phyloP scores from a whole-genome alignment of 768 basidiomycete species.

The Phylloporus sp. region DNA sequence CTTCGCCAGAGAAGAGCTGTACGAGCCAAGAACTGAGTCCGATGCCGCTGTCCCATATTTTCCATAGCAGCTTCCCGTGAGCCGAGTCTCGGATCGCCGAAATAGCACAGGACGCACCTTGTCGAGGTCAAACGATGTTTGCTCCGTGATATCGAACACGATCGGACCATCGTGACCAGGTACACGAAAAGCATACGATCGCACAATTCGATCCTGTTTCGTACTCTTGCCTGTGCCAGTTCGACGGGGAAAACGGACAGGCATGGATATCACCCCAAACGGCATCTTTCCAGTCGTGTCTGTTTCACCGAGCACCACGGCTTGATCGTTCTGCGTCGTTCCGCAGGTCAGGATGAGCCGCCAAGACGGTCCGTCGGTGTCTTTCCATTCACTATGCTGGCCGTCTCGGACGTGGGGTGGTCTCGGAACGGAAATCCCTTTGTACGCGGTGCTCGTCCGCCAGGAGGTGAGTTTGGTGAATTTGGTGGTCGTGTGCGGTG shows the following conservation, averaged over 20 bases:
- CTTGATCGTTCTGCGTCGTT: slow-evolving; percentile 22
- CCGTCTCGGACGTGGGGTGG: slow-evolving; percentile 43
- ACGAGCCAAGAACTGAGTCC: slow-evolving; percentile 79
- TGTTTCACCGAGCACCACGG: slow-evolving; percentile 40
- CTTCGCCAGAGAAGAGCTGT: slow-evolving; percentile 23
- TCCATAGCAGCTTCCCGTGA: slow-evolving; percentile 45
- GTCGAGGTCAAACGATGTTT: slow-evolving; percentile 88
- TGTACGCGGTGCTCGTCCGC: slow-evolving; percentile 64
- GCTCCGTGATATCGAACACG: slow-evolving; percentile 58
- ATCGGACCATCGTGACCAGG: slow-evolving; percentile 1
- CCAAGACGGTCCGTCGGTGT: slow-evolving; percentile 49
- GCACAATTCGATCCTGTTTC: slow-evolving; percentile 67
- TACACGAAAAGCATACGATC: slow-evolving; percentile 14
- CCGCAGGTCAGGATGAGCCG: slow-evolving; percentile 53
- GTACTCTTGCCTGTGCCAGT: slow-evolving; percentile 15
- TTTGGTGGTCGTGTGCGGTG: slow-evolving; percentile 31
- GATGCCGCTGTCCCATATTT: slow-evolving; percentile 95
- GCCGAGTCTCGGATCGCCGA: slow-evolving; percentile 1
- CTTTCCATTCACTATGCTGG: not conserved
- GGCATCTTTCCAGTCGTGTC: slow-evolving; percentile 39
- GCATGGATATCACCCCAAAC: slow-evolving; percentile 66
- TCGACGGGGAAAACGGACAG: slow-evolving; percentile 43
- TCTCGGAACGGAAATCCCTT: slow-evolving; percentile 61
- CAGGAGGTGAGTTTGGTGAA: slow-evolving; percentile 71
- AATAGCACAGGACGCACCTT: slow-evolving; percentile 61